Evolutionary conservation across 495 filamentous ascomycete species (phyloP), one percentile per base, ranked within the genome.

Genomic region (Aspergillus heteromorphus): DNA sequence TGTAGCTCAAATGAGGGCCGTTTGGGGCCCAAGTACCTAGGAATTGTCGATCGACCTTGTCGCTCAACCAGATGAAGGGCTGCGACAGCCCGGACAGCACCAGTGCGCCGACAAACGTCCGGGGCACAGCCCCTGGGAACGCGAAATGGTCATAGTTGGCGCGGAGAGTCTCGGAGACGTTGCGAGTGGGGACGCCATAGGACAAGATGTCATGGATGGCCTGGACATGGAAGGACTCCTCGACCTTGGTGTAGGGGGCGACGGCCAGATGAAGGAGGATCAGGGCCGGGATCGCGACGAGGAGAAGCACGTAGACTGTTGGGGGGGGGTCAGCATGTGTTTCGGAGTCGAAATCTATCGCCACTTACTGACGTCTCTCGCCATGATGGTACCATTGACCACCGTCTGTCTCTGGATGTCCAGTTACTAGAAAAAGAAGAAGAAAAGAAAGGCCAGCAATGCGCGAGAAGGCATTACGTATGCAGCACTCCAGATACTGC

Each of bases 221-320:
- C 66, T 99, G 93, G 49, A 97, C 83, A 61, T 96, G 96, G 80
- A 99, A 99, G 0, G 92, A 97, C 73, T 99, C 93, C 66, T 99
- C 93, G 51, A 99, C 95, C 70, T 99, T 99, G 45, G 95, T 97
- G 74, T 93, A 97, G 1, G 93, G 95, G 14, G 95, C 84, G 8
- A 82, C 69, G 51, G 84, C 55, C 47, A 96, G 81, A 68, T 99
- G 92, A 21, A 89, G 47, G 17, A 92, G 65, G 58, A 96, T 81
- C 31, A 90, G 66, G 2, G 67, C 57, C 1, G 87, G 86, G 53
- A 95, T 80, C 25, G 81, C 69, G 53, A 80, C 65, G 14, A 69
- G 72, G 38, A 86, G 72, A 29, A 82, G 55, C 49, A 41, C 61
- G 49, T 52, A 64, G 21, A 45, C 58, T 53, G 38, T n/a, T n/a